Conservation (phyloP, 1,139 yeast genomes). For the Blastobotrys serpentis region DNA sequence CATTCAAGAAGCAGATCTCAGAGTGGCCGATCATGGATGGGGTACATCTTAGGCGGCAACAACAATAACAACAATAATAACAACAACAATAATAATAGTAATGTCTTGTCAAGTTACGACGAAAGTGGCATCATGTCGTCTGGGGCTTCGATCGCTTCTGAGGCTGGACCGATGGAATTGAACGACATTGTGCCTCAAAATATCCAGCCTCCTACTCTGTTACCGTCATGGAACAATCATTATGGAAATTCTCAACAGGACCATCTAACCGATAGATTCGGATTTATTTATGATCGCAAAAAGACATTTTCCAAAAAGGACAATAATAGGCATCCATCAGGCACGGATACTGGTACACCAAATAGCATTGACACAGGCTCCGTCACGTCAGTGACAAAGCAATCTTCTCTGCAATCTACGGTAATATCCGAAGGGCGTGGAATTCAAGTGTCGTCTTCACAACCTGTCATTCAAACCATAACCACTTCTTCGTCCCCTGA, state of each 20-base stretch:
- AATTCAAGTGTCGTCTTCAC: constrained; percentile 11
- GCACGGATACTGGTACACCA: background rate
- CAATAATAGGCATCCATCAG: background rate
- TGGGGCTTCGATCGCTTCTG: constrained; percentile 5
- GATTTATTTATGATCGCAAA: constrained; percentile 44
- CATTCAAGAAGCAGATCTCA: background rate
- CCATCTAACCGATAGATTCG: constrained; percentile 48
- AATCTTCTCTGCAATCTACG: background rate
- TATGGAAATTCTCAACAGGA: constrained; percentile 31
- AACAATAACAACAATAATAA: no score
- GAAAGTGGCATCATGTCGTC: constrained; percentile 2
- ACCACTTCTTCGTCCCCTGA: constrained; percentile 5
- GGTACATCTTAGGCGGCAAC: background rate
- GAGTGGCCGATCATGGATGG: constrained; percentile 1
- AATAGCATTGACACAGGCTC: background rate
- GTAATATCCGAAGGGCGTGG: constrained; percentile 1
- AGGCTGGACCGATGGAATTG: constrained; percentile 47
- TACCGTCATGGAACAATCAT: constrained; percentile 33
- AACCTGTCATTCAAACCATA: constrained; percentile 10
- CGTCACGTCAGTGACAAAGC: background rate
- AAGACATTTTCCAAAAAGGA: constrained; percentile 8
- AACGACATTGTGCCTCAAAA: constrained; percentile 42
- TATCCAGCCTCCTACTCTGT: constrained; percentile 40
- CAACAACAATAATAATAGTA: no score
- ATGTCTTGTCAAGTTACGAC: background rate